Base-by-base conservation (phyloP, 2,329 filamentous ascomycete genomes). In the Epichloe hybrida region DNA sequence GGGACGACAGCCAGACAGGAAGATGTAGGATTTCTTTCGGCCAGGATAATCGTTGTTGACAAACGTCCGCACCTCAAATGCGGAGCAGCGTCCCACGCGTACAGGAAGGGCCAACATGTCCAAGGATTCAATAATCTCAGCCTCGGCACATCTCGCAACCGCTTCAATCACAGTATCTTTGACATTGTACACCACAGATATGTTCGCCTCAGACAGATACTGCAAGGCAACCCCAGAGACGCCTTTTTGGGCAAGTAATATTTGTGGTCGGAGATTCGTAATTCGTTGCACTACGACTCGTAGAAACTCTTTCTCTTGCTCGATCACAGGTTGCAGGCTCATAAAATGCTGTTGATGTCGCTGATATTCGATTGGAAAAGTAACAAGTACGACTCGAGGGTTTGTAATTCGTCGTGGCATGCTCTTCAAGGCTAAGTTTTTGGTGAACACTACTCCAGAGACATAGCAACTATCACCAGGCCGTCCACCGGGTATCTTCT, bases 161-260 rank as follows among this genome's bases (percentile, higher is more conserved):
- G 94, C 93, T 61, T 95, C 91, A 52, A 98, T 83, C 12, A 98
- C 93, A 0, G 91, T 94, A 36, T 88, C 82, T 64, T 98, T 98
- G 60, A 98, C 91, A 66, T 98, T 96, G 71, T 93, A 95, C 0
- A 85, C 90, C 12, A 96, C 94, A 3, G 91, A 86, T 55, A 98
- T 94, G 52, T 89, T 87, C 11, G 88, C 88, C 58, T 93, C 83
- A 20, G 89, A 84, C 2, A 98, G 75, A 57, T 94, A 87, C 59
- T 94, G 86, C 50, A 98, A 72, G 3, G 94, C 93, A 44, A 96
- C 74, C 0, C 93, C 91, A 3, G 93, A 93, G 13, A 98, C 88
- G 57, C 91, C 87, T 59, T 89, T 89, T 91, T 97, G 86, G 1
- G 93, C 88, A n/a, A 98, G 76, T 17, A 98, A 72, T 11, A 98